Base-by-base conservation (phyloP, 106 monocot genomes). In the Allium sativum region DNA sequence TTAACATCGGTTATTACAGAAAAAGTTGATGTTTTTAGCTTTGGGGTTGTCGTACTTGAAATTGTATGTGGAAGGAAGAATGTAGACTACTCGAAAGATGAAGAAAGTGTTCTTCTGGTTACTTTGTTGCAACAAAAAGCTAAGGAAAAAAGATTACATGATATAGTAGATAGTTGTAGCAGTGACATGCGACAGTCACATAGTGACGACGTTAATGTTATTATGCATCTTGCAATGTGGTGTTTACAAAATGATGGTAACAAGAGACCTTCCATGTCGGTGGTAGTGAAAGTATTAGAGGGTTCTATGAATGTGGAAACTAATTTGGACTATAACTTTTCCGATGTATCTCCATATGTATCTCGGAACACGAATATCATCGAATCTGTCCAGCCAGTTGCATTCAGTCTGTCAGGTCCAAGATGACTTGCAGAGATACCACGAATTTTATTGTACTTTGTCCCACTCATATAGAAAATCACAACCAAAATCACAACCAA, bases 241-340 rank as follows among this genome's bases (percentile, higher is more conserved):
- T 74, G 74, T 40, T 61, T 74, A 17, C 74, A 74, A 47, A 64
- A 43, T 45, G 68, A 74, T 12, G 18, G 12, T 15, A 63, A 18
- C 17, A 62, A 15, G 42, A 54, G 77, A 18, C 77, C 77, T 67
- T 67, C 72, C 4, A 77, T 77, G 71, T 55, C 67, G 21, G 18
- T 11, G n/a, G 58, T 59, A 21, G 56, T 57, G 56, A 57, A 54
- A 16, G 56, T 57, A 12, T 57, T 57, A 57, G 56, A 57, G 40
- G 56, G 56, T 22, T 57, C 56, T 8, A 4, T 8, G 40, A 18
- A 21, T 57, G 56, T 57, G 3, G 18, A 57, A 12, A 21, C 56
- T 20, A 12, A 12, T 12, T 21, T 57, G 8, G 56, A 57, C 16
- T 57, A 57, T 21, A 22, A 57, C 13, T 20, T 57, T 6, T 57